These are phyloP conservation scores for Phaeosphaeriaceae sp. DNA, from an alignment of 2,329 filamentous ascomycete genomes.

Conservation along the genomic window DNA sequence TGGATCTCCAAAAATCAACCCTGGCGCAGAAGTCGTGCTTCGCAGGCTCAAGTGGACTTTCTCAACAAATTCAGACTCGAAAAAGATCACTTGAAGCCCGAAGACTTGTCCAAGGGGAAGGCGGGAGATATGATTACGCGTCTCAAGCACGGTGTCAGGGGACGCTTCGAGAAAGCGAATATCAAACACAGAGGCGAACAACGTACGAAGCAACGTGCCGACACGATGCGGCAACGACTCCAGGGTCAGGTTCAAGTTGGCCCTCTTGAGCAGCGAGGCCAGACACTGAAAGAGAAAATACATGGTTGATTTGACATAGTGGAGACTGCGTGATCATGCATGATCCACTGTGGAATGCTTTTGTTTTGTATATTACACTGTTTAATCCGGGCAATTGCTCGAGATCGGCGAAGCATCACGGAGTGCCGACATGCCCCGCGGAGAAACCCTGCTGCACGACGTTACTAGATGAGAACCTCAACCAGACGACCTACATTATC, in stretches of 20 bases:
- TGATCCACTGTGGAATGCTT: too few relatives aligned
- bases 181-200: conserved; percentile 35
- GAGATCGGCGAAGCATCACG: too few relatives aligned
- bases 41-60: conserved; percentile 67
- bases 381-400: too few relatives aligned
- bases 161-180: conserved; percentile 56
- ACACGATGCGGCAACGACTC: conserved; percentile 49
- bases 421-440: background rate
- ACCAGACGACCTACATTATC: background rate
- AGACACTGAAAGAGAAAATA: conserved; percentile 12
- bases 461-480: background rate
- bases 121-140: conserved; percentile 94
- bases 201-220: conserved; percentile 56
- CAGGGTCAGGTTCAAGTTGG: conserved; percentile 58
- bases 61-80: conserved; percentile 70
- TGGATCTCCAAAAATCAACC: conserved; percentile 70
- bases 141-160: conserved; percentile 79
- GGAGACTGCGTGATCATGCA: too few relatives aligned
- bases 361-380: too few relatives aligned
- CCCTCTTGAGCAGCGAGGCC: conserved; percentile 39
- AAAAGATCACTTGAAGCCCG: conserved; percentile 60
- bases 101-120: conserved; percentile 76
- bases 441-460: background rate
- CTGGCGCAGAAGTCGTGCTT: conserved; percentile 75
- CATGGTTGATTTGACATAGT: conserved; percentile 4